Evolutionary conservation across 768 basidiomycete genomes (phyloP).

Genomic region (Tulasnella calospora): DNA sequence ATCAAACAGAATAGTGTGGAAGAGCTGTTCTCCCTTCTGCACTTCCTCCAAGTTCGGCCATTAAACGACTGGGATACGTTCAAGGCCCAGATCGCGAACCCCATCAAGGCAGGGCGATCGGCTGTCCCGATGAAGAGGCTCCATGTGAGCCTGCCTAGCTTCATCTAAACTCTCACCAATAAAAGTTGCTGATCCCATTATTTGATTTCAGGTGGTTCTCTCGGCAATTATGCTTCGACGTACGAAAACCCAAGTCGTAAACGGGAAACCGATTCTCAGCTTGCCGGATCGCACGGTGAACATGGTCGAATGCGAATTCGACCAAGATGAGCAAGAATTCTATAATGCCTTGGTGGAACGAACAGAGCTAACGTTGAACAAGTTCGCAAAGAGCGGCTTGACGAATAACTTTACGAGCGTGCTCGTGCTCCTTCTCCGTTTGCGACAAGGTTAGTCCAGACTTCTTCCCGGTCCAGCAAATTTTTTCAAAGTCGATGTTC

Average conservation of each 20-base stretch:
- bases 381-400: constrained; percentile 51
- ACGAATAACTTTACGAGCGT: constrained; percentile 64
- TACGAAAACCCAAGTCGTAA: constrained; percentile 62
- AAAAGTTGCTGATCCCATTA: not conserved
- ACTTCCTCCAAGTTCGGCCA: constrained; percentile 80
- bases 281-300: constrained; percentile 71
- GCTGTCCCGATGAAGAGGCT: constrained; percentile 74
- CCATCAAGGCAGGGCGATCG: constrained; percentile 64
- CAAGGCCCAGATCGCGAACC: constrained; percentile 70
- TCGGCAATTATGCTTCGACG: constrained; percentile 86
- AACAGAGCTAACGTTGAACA: constrained; percentile 50
- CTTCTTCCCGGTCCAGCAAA: not conserved
- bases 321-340: constrained; percentile 69
- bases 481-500: not conserved
- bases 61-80: constrained; percentile 76
- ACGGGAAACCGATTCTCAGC: constrained; percentile 77
- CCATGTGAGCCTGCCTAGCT: constrained; percentile 47
- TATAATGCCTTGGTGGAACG: constrained; percentile 67
- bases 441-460: constrained; percentile 71
- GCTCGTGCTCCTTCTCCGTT: constrained; percentile 64
- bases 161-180: not conserved
- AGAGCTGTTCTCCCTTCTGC: constrained; percentile 83
- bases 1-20: constrained; percentile 75
- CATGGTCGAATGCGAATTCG: constrained; percentile 72
- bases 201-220: constrained; percentile 58